These are phyloP conservation scores for Coemansia sp. DNA, from an alignment of 192 early-diverging fungal genomes.

Conservation along the genomic window DNA sequence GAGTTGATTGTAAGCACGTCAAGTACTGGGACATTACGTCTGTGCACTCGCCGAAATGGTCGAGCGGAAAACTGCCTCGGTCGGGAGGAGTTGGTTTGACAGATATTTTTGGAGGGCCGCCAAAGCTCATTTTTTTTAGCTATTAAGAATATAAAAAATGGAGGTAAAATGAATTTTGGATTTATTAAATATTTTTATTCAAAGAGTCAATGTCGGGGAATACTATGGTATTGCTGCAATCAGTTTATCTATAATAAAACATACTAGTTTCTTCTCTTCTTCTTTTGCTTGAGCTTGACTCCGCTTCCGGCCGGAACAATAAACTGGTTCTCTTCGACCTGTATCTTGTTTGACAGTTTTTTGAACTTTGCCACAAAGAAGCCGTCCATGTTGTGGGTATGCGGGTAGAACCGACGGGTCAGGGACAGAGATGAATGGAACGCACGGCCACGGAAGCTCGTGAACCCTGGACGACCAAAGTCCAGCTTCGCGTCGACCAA, in stretches of 20 bases:
- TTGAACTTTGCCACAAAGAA: slow-evolving; percentile 99
- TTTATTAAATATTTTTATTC: slow-evolving; percentile 47
- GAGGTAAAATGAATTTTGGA: background rate
- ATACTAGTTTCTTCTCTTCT: slow-evolving; percentile 14
- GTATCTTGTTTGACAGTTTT: slow-evolving; percentile 84
- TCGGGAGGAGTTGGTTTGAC: slow-evolving; percentile 75
- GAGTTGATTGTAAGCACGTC: slow-evolving; percentile 70
- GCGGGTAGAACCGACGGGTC: slow-evolving; percentile 92
- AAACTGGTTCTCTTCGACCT: slow-evolving; percentile 25
- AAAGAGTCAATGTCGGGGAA: background rate
- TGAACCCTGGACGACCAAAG: slow-evolving; percentile 93
- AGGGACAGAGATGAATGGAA: slow-evolving; percentile 83
- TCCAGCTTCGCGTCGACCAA: slow-evolving; percentile 86
- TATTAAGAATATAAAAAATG: background rate
- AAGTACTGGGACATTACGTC: slow-evolving; percentile 78
- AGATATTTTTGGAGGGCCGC: slow-evolving; percentile 65
- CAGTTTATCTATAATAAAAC: background rate
- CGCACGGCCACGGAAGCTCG: slow-evolving; percentile 78
- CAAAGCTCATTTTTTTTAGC: slow-evolving; percentile 70
- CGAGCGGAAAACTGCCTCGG: slow-evolving; percentile 87
- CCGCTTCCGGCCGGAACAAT: slow-evolving; percentile 49
- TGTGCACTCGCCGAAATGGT: slow-evolving; percentile 84
- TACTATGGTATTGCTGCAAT: slow-evolving; percentile 10
- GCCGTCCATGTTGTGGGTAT: slow-evolving; percentile 99
- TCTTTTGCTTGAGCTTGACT: slow-evolving; percentile 45